phyloP scores from a whole-genome alignment of 768 basidiomycete species.

The Hericium erinaceus region DNA sequence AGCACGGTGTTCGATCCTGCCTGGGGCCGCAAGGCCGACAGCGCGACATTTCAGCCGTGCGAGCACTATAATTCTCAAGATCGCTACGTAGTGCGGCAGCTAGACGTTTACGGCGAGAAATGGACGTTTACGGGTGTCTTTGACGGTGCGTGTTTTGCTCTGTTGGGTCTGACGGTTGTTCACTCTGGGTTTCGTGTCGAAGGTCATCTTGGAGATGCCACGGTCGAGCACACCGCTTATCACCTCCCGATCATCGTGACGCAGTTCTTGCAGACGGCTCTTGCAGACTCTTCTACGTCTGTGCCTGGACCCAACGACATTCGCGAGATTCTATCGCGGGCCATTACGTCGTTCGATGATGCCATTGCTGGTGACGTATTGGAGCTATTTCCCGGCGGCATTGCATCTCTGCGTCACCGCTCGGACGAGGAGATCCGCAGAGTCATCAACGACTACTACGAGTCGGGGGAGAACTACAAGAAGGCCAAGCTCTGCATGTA shows the following conservation, averaged over 20 bases:
- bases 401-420: conserved; percentile 29
- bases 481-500: conserved; percentile 71
- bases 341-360: conserved; percentile 33
- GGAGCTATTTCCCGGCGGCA: conserved; percentile 42
- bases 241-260: conserved; percentile 33
- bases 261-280: conserved; percentile 25
- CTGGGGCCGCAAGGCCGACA: conserved; percentile 25
- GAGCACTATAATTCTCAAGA: conserved; percentile 30
- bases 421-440: conserved; percentile 48
- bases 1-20: conserved; percentile 8
- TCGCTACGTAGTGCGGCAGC: conserved; percentile 30
- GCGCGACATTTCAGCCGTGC: conserved; percentile 37
- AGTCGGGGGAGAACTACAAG: conserved; percentile 52
- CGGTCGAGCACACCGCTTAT: conserved; percentile 34
- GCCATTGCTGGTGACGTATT: conserved; percentile 36
- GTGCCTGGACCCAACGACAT: conserved; percentile 23
- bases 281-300: conserved; percentile 16
- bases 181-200: neutral
- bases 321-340: conserved; percentile 27
- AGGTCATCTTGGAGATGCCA: conserved; percentile 43
- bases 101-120: conserved; percentile 27
- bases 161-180: neutral
- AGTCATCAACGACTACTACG: conserved; percentile 57
- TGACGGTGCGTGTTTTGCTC: conserved; percentile 26
- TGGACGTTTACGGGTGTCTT: conserved; percentile 40